phyloP scores from a whole-genome alignment of 2,329 filamentous ascomycete genomes.

The Aspergillus cejpii region DNA sequence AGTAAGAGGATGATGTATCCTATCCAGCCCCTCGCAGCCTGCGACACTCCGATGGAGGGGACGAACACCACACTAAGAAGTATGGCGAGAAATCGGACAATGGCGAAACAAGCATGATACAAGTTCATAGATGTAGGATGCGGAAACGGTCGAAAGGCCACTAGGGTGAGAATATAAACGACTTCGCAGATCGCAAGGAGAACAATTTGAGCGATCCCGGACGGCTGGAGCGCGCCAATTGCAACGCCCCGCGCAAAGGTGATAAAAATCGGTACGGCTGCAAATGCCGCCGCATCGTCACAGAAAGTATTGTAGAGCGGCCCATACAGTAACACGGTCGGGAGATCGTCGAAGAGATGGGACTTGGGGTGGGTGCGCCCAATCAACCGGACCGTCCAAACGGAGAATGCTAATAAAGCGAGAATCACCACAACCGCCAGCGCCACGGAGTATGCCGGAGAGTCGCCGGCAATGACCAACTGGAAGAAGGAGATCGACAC shows the following conservation, averaged over 20 bases:
- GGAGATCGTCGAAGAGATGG: slow-evolving; percentile 85
- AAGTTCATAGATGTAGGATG: slow-evolving; percentile 94
- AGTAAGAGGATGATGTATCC: slow-evolving; percentile 85
- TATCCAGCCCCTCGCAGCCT: slow-evolving; percentile 84
- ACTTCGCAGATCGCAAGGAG: slow-evolving; percentile 91
- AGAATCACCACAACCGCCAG: slow-evolving; percentile 69
- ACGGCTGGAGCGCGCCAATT: slow-evolving; percentile 86
- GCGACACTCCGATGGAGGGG: slow-evolving; percentile 69
- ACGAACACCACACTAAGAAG: slow-evolving; percentile 77
- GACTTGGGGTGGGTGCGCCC: slow-evolving; percentile 73
- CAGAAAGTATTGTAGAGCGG: slow-evolving; percentile 97
- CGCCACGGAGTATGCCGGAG: slow-evolving; percentile 63
- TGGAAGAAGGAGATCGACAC: slow-evolving; percentile 87
- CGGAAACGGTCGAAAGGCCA: slow-evolving; percentile 85
- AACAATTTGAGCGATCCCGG: slow-evolving; percentile 87
- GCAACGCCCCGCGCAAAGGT: slow-evolving; percentile 82
- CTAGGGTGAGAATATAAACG: slow-evolving; percentile 75
- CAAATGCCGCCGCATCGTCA: slow-evolving; percentile 85
- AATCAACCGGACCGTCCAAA: slow-evolving; percentile 76
- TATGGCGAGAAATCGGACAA: slow-evolving; percentile 67
- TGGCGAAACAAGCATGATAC: slow-evolving; percentile 80
- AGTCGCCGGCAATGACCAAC: slow-evolving; percentile 65
- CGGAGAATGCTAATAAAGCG: slow-evolving; percentile 63
- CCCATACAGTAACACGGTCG: slow-evolving; percentile 82
- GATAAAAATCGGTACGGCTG: slow-evolving; percentile 75